A percentile compares a stretch with the other conserved stretches of the same genome.
Conservation (phyloP, 192 early-diverging fungal species). For the Phlyctochytrium arcticum region DNA sequence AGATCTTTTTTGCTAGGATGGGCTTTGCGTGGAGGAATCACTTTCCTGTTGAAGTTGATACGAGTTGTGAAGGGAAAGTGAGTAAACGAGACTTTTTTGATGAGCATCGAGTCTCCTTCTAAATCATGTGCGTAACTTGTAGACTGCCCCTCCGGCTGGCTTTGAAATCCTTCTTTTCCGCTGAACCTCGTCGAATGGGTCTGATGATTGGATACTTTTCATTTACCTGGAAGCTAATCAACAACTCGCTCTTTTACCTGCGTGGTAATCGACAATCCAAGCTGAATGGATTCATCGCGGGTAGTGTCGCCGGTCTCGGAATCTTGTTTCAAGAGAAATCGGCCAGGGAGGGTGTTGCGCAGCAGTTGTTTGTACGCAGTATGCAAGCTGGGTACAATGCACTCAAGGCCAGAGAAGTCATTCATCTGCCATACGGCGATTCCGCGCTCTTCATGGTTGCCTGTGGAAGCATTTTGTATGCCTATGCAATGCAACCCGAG, state of each 20-base stretch:
- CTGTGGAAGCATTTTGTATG: constrained; percentile 44
- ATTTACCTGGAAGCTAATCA: constrained; percentile 69
- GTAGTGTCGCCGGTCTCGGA: constrained; percentile 31
- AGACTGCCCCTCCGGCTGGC: constrained; percentile 30
- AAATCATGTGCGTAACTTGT: not conserved
- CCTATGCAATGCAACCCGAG: constrained; percentile 39
- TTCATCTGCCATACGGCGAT: constrained; percentile 43
- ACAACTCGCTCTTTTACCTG: constrained; percentile 47
- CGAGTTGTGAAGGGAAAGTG: constrained; percentile 40
- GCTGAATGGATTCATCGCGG: constrained; percentile 28
- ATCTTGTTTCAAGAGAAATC: constrained; percentile 41
- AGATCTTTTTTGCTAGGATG: constrained; percentile 51
- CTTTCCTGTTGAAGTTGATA: constrained; percentile 47
- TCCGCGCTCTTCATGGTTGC: constrained; percentile 36
- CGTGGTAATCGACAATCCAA: constrained; percentile 24
- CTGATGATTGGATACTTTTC: constrained; percentile 75
- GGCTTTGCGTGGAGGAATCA: constrained; percentile 51
- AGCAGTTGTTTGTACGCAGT: constrained; percentile 39
- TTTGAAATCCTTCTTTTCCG: constrained; percentile 51
- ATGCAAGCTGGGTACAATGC: constrained; percentile 41
- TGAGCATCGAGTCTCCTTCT: not conserved
- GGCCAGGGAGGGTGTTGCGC: constrained; percentile 38
- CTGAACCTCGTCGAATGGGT: constrained; percentile 62
- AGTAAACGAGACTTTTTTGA: too few species aligned
- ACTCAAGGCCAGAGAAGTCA: constrained; percentile 32